Evolutionary conservation across 176 grass and related monocot genomes (phyloP).

Genomic region (Ananas comosus): DNA sequence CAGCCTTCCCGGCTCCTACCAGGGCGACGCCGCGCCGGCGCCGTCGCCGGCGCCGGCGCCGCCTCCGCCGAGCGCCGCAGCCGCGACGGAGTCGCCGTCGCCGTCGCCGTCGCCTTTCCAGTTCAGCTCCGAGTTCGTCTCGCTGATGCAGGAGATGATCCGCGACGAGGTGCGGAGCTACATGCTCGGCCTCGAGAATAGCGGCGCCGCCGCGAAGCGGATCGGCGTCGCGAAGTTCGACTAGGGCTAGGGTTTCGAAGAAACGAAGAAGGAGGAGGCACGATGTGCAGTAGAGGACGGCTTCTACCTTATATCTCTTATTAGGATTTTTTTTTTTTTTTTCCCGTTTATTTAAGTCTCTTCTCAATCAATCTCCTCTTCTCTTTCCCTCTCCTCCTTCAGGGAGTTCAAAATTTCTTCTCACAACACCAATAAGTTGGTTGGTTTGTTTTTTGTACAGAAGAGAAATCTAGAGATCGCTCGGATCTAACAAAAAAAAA

Average conservation of each 20-base stretch:
- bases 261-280: slow-evolving; percentile 7
- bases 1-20: slow-evolving; percentile 42
- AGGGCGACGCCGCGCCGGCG: background rate
- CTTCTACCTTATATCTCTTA: slow-evolving; percentile 17
- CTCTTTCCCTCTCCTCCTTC: background rate
- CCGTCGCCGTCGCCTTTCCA: slow-evolving; percentile 11
- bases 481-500: too few species aligned
- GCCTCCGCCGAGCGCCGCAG: background rate
- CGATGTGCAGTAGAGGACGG: background rate
- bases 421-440: slow-evolving; percentile 19
- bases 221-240: slow-evolving; percentile 85
- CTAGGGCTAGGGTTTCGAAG: slow-evolving; percentile 21
- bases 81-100: background rate
- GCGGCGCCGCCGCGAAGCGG: slow-evolving; percentile 33
- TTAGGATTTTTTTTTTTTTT: background rate
- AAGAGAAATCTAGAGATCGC: background rate
- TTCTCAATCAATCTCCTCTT: background rate
- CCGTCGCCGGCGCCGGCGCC: background rate
- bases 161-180: slow-evolving; percentile 82
- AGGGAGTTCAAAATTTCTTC: background rate
- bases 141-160: slow-evolving; percentile 91
- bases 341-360: background rate
- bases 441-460: slow-evolving; percentile 7
- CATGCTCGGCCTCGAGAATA: slow-evolving; percentile 42
- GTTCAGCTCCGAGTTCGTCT: slow-evolving; percentile 44